These are phyloP conservation scores for Persicaria tinctoria DNA, from an alignment of 148 eudicot species.

Conservation along the genomic window DNA sequence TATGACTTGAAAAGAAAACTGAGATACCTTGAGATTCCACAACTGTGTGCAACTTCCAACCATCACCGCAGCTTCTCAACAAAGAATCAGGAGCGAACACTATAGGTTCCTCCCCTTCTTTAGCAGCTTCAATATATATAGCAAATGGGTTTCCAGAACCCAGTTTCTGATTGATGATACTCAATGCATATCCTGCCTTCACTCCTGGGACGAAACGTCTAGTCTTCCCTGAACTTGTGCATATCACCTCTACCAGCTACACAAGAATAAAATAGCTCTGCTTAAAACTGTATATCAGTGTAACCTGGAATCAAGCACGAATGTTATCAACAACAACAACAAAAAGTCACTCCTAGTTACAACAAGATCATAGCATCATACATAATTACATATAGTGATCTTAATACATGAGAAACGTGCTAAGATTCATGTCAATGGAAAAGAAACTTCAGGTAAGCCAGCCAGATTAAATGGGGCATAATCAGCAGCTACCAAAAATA, in stretches of 20 bases:
- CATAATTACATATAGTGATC: too few relatives aligned
- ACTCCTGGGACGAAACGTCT: conserved; percentile 71
- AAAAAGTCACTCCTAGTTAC: background rate
- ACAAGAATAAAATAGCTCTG: conserved; percentile 7
- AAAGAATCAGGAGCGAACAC: conserved; percentile 67
- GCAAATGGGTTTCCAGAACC: conserved; percentile 27
- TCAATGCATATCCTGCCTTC: conserved; percentile 64
- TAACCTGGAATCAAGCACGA: background rate
- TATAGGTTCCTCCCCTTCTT: conserved; percentile 71
- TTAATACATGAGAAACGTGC: background rate
- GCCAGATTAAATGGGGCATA: background rate
- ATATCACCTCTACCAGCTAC: conserved; percentile 68
- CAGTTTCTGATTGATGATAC: conserved; percentile 60
- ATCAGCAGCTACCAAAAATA: background rate
- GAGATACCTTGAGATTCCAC: conserved; percentile 37
- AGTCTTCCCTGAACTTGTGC: conserved; percentile 49
- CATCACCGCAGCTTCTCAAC: conserved; percentile 51
- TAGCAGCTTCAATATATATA: conserved; percentile 63
- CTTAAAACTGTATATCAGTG: background rate
- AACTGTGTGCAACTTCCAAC: conserved; percentile 78
- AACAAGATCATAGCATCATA: too few relatives aligned
- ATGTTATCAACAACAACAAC: background rate
- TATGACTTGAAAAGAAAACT: background rate
- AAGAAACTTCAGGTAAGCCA: background rate
- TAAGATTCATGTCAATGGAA: background rate